phyloP scores from a whole-genome alignment of 2,329 filamentous ascomycete genomes.

The Truncatella angustata region DNA sequence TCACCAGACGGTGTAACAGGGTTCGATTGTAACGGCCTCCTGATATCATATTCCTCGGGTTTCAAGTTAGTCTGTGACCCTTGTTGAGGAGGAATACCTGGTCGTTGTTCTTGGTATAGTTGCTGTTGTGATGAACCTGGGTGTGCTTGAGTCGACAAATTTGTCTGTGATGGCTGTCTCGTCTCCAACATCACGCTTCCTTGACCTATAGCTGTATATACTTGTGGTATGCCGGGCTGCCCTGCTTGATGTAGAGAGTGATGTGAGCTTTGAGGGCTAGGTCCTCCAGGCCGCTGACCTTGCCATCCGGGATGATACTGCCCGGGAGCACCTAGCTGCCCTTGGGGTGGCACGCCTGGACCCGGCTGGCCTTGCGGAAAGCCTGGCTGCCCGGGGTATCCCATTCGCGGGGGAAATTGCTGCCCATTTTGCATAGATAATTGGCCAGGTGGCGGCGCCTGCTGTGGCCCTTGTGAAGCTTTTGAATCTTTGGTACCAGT shows the following conservation, averaged over 20 bases:
- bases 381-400: conserved; percentile 19
- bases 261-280: background rate
- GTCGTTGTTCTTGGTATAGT: conserved; percentile 11
- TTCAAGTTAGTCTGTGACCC: conserved; percentile 16
- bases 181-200: background rate
- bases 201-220: background rate
- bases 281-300: background rate
- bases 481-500: conserved; percentile 23
- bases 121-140: conserved; percentile 5
- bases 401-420: conserved; percentile 22
- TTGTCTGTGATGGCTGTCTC: conserved; percentile 5
- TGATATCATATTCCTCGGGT: conserved; percentile 6
- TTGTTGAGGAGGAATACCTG: conserved; percentile 18
- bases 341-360: conserved; percentile 15
- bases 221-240: background rate
- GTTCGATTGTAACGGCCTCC: conserved; percentile 11
- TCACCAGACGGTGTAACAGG: background rate
- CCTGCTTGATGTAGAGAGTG: conserved; percentile 7
- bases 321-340: background rate
- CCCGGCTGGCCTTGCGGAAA: conserved; percentile 11
- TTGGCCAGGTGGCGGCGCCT: conserved; percentile 14
- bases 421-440: conserved; percentile 19
- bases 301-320: background rate
- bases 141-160: conserved; percentile 2
- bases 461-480: conserved; percentile 7